Base-by-base conservation (phyloP, 805 yeast species). In the Millerago galiae region DNA sequence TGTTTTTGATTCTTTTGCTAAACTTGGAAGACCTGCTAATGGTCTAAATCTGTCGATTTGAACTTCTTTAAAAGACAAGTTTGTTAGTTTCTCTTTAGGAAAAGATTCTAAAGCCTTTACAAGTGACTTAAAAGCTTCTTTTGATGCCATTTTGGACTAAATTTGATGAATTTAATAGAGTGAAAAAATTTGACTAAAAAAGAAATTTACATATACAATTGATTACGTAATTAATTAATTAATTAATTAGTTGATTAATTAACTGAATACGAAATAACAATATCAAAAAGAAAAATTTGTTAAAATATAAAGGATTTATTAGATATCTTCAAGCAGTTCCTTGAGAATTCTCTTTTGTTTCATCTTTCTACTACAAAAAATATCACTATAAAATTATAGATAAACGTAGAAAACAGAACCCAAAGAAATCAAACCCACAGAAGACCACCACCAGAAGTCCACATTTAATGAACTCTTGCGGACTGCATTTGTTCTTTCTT, bases 401-500 rank as follows among this genome's bases (percentile, higher is more conserved):
- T 42, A 27, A 26, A 45, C 8, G 26, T 52, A 30, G 67, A 70
- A 44, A 64, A 67, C 41, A 70, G 75, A 67, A 14, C 68, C 68
- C 2, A 62, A 53, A 5, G 71, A 71, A 45, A 73, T 59, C 30
- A 52, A 24, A 1, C 66, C 75, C n/a, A 71, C 68, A 5, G 79
- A 70, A 14, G 62, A 44, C 72, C 79, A 80, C 83, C 83, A 79
- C 67, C 73, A 68, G 32, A 61, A 55, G 44, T 76, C 77, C 49
- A 65, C 69, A 48, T 76, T 71, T 18, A 61, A 48, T 4, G 49
- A 45, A 9, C 56, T 43, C 35, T 51, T 61, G 51, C 66, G 70
- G 15, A 75, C 72, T 1, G 96, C 96, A 44, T 74, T 81, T 3
- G 96, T 88, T 62, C 79, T 79, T 54, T 75, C 77, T 62, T 79